Conservation (phyloP, 2,329 filamentous ascomycete species). For the Whalleya microplaca region DNA sequence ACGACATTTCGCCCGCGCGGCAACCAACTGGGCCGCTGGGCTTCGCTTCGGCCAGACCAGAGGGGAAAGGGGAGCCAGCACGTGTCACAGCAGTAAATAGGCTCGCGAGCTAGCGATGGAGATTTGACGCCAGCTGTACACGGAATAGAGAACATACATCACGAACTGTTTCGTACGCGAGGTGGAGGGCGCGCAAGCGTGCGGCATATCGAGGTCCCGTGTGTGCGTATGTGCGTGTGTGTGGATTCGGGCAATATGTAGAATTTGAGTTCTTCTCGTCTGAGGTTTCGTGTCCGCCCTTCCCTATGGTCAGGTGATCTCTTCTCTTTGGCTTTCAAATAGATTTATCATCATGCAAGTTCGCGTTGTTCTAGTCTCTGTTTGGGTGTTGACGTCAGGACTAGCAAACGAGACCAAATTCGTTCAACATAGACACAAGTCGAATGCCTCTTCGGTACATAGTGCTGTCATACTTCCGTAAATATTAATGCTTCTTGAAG, state of each 20-base stretch:
- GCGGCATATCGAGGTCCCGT: not conserved
- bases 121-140: constrained; percentile 13
- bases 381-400: not conserved
- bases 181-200: not conserved
- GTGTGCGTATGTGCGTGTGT: not conserved
- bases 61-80: not conserved
- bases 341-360: not conserved
- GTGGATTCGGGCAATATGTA: too few species aligned
- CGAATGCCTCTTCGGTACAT: not conserved
- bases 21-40: not conserved
- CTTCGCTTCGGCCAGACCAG: not conserved
- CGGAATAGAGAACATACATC: not conserved
- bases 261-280: not conserved
- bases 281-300: not conserved
- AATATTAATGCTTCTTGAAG: not conserved
- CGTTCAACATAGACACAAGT: not conserved
- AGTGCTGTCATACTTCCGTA: not conserved
- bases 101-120: constrained; percentile 17
- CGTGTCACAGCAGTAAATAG: constrained; percentile 27
- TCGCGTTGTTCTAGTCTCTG: not conserved
- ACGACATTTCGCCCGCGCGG: constrained; percentile 4
- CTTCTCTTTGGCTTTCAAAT: constrained; percentile 8
- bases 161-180: not conserved
- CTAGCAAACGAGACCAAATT: not conserved
- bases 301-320: not conserved